A percentile compares a stretch with the other conserved stretches of the same genome.
phyloP scores from a whole-genome alignment of 1,139 yeast species.

The Geotrichum reessii region DNA sequence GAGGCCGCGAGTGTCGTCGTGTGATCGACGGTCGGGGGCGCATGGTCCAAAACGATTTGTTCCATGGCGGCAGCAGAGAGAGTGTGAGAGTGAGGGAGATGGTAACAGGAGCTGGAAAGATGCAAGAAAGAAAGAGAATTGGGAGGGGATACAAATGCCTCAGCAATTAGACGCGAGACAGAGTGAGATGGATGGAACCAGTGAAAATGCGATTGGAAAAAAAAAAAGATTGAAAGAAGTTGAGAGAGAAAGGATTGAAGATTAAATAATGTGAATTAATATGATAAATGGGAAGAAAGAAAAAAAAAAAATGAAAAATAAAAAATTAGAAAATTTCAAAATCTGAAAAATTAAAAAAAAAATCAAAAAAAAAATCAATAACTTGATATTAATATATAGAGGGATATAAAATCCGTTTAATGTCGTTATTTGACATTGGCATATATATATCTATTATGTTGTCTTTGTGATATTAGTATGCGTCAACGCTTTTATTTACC shows the following conservation, averaged over 20 bases:
- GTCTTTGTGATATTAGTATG: too few relatives aligned
- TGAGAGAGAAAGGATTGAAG: background rate
- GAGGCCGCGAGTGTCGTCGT: background rate
- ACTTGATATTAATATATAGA: too few relatives aligned
- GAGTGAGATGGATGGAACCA: background rate
- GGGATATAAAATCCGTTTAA: too few relatives aligned
- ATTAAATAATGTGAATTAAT: background rate
- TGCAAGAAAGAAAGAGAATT: background rate
- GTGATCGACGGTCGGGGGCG: background rate
- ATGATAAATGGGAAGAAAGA: too few relatives aligned
- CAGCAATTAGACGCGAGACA: background rate
- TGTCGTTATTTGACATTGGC: too few relatives aligned
- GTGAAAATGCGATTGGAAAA: background rate
- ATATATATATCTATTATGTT: too few relatives aligned
- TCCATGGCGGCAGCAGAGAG: background rate
- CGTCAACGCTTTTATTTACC: too few relatives aligned
- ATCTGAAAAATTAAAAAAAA: too few relatives aligned
- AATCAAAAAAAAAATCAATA: too few relatives aligned
- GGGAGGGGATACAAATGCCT: background rate
- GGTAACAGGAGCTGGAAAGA: background rate
- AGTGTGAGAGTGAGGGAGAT: too few relatives aligned
- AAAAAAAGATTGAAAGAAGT: background rate
- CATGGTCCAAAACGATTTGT: constrained; percentile 3
- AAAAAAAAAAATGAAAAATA: too few relatives aligned
- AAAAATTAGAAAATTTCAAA: too few relatives aligned